Evolutionary conservation across 257 asterid species (phyloP), one percentile per base, ranked within the genome.

Genomic region (Solanum ahanhuiri): DNA sequence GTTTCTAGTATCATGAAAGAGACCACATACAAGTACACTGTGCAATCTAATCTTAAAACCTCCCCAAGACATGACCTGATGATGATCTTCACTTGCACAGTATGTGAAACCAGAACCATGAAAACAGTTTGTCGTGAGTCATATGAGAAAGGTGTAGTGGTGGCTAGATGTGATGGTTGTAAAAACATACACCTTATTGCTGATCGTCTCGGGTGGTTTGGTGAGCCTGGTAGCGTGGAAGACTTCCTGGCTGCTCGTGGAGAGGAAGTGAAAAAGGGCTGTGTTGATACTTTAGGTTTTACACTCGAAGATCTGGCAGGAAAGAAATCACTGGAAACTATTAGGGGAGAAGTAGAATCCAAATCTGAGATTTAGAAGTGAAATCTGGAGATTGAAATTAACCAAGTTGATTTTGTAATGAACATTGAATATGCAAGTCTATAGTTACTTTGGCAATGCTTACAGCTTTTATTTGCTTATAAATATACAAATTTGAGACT

Each of bases 161-260:
- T 95, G 84, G 97, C 96, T 58, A 90, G 95, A 83, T 96, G 99
- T 41, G 93, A 94, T 12, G 98, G 99, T 51, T 95, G 99, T 83
- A 87, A 92, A 31, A 95, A 93, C 86, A 81, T 94, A 84, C 99
- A 95, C 88, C 93, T 96, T 79, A 96, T 96, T 85, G 95, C 98
- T 86, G 99, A 96, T 88, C 93, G 98, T 34, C 84, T 96, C 87
- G 99, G 99, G 30, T 95, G 98, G 99, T 95, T 96, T 67, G 98
- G 98, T 33, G 96, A 95, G 77, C 95, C 96, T 0, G 92, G 98
- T 66, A 95, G 96, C 4, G 91, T 95, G 0, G 99, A 95, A 88
- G 98, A 96, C 81, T 92, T 96, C 83, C 88, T 96, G 87, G 96
- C 98, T 9, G 94, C 94, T 66, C 97, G 93, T 12, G 98, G 99